phyloP scores from a whole-genome alignment of 1,139 yeast species.

The Candida sp. region DNA sequence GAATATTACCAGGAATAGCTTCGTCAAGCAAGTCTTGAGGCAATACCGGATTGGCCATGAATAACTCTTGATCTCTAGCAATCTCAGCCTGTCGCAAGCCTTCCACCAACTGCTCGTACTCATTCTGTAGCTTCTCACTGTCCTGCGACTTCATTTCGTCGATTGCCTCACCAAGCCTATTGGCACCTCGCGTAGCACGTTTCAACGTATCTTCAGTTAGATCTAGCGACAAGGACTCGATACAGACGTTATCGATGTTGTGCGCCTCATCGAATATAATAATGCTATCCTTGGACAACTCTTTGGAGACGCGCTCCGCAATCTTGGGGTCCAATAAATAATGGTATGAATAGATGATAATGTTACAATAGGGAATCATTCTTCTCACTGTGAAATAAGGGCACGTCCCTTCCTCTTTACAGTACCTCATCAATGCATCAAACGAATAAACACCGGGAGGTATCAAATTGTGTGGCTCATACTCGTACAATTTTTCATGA shows the following conservation, averaged over 20 bases:
- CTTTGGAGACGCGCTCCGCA: conserved; percentile 93
- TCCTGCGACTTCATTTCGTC: conserved; percentile 85
- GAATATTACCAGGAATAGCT: conserved; percentile 96
- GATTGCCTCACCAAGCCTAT: conserved; percentile 71
- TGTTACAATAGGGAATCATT: conserved; percentile 95
- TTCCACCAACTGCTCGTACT: conserved; percentile 88
- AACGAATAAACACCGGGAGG: conserved; percentile 97
- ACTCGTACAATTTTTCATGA: conserved; percentile 86
- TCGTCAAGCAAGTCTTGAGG: conserved; percentile 87
- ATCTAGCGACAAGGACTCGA: conserved; percentile 92
- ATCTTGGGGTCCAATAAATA: conserved; percentile 96
- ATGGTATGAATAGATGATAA: conserved; percentile 95
- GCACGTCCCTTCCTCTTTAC: conserved; percentile 81
- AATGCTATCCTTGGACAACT: conserved; percentile 90
- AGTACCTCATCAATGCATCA: conserved; percentile 77
- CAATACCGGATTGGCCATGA: conserved; percentile 87
- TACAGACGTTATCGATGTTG: conserved; percentile 97
- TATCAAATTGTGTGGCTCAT: conserved; percentile 85
- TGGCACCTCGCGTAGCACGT: conserved; percentile 70
- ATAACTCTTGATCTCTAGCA: conserved; percentile 76
- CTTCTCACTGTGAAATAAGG: conserved; percentile 98
- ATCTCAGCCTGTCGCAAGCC: conserved; percentile 84
- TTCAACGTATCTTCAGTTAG: conserved; percentile 51
- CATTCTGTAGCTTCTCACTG: conserved; percentile 82
- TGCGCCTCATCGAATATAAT: conserved; percentile 99